Evolutionary conservation across 208 protist species (phyloP).

Genomic region (Acanthamoeba lenticulata): DNA sequence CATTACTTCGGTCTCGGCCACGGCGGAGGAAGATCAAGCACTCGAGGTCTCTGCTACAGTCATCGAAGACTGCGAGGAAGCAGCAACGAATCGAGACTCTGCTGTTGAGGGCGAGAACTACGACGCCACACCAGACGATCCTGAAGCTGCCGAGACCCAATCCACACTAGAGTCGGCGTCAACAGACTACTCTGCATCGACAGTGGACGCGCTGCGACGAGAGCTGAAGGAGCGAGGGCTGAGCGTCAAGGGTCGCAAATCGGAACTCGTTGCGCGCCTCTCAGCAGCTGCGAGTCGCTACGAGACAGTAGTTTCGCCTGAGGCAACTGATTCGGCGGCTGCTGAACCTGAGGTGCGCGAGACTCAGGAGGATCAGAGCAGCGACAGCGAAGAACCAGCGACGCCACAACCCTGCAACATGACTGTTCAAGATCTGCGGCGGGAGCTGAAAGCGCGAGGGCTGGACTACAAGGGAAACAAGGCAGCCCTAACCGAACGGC

Average conservation of each 20-base stretch:
- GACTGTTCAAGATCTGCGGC: background rate
- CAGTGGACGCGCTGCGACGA: background rate
- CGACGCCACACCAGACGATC: background rate
- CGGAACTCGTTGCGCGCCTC: background rate
- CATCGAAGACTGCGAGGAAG: background rate
- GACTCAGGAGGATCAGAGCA: background rate
- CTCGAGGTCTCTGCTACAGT: background rate
- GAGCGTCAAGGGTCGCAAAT: background rate
- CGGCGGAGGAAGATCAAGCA: background rate
- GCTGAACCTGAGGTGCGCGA: background rate
- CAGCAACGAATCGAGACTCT: background rate
- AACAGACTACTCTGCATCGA: background rate
- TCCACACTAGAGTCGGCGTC: background rate
- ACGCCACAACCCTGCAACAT: background rate
- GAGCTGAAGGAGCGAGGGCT: conserved; percentile 43
- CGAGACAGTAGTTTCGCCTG: no score
- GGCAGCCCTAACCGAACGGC: background rate
- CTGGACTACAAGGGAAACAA: background rate
- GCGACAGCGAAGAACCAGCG: background rate
- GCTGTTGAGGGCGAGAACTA: background rate
- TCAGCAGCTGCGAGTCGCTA: no score
- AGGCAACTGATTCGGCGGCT: background rate
- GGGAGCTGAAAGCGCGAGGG: background rate
- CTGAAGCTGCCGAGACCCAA: background rate
- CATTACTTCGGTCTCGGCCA: background rate